Evolutionary conservation across 768 basidiomycete species (phyloP), one percentile per base, ranked within the genome.

Genomic region (Tricholoma terreum): DNA sequence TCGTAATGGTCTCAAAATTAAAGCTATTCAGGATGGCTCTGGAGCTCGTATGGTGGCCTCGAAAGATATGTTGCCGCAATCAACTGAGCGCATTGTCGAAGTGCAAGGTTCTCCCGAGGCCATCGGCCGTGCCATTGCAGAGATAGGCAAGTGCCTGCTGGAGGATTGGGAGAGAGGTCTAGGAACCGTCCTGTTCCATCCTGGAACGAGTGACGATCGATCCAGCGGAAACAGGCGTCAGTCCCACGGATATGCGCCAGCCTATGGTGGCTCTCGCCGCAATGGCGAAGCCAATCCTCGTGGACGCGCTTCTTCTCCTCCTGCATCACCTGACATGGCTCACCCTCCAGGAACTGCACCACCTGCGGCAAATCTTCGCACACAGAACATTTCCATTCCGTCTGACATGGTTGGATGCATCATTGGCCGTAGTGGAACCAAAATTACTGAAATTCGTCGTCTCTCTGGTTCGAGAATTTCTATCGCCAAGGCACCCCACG

Each of bases 51-150:
- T 99, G 95, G 90, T 98, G 55, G 97, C 97, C 43, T 92, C 92
- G 59, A 98, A 98, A 75, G 97, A 98, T 69, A 98, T 98, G 90
- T 84, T 99, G 45, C 95, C 97, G 31, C 97, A 98, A 74, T 98
- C 96, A 31, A 99, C 97, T 48, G 97, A 99, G 74, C 92, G 97
- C 62, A 90, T 98, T 65, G 97, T 99, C 55, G 97, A 98, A 73
- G 92, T 99, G 48, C 93, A 98, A 68, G 97, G 97, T 40, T 79
- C 93, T 33, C 87, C 94, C 36, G 95, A 97, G 57, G 80, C 92
- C 48, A 98, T 99, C 68, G 89, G 92, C 52, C 87, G 87, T 66
- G 97, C 97, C 40, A 89, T 99, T 49, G 86, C 89, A 71, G 95
- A 99, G 73, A 98, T 99, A 74, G 94, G 89, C 33, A 92, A 93